Evolutionary conservation across 306 rosid species (phyloP), one percentile per base, ranked within the genome.

Genomic region (Parietaria judaica): DNA sequence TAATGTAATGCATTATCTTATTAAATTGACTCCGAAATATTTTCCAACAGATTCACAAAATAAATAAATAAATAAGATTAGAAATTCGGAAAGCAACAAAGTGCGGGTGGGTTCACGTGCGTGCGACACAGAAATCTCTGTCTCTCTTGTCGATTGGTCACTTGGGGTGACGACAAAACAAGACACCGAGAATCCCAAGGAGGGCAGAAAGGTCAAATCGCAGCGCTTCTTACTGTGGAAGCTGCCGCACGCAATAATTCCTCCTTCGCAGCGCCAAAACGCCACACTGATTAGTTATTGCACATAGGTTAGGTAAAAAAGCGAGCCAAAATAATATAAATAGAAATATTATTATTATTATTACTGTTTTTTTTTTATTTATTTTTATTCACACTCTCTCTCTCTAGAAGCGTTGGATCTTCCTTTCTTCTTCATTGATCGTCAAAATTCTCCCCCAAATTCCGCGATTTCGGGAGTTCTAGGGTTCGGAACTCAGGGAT

Each of bases 401-500:
- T 41, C 45, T 41, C 45, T 41, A 41, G 7, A 41, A 41, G 6
- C 31, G 10, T 16, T 36, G 11, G 12, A 23, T 58, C 52, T 16
- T 44, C 14, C 5, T 34, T 11, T 10, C 41, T 36, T 15, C 2
- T 41, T 56, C 46, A 45, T 46, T 36, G 3, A 36, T 38, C 14
- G 17, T 16, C 11, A 23, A n/a, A 45, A 56, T 54, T 56, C 71
- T 34, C 36, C 70, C 65, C 77, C 79, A 70, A 72, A 68, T 58
- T 76, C 72, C 47, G 65, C 31, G 58, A 83, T 78, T 23, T 67
- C 39, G 51, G 67, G 58, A 76, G 66, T 71, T 76, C 78, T 84
- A 86, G 97, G 92, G 89, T 82, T 11, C 51, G 17, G 13, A 63
- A 61, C 66, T 71, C 68, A 61, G 58, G 23, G 4, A 23, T n/a